Base-by-base conservation (phyloP, 305 asterid species). In the Fraxinus paxiana region DNA sequence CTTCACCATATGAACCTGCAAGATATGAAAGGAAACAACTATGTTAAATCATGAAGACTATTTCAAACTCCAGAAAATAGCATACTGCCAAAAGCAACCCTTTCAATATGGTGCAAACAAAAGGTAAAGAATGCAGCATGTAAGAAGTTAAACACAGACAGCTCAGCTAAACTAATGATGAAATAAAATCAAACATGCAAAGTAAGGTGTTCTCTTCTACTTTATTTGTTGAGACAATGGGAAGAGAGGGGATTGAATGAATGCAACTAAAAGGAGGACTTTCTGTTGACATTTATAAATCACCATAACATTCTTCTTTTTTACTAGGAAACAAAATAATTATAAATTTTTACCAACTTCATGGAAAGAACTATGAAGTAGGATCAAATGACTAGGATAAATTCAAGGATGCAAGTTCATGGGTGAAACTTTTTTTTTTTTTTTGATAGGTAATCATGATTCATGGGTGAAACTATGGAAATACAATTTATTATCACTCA, bases 1-100 rank as follows among this genome's bases (percentile, higher is more conserved):
- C 99, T 92, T 96, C 99, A 30, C 99, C 99, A 86, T 84, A 96
- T 85, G 99, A 96, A 35, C 99, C 99, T 96, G 88, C 88, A 88
- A 85, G 84, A 83, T 5, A 67, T 46, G 65, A 56, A 82, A 80
- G 73, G 15, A 76, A 80, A 76, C 65, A 61, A 73, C 79, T 34
- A 70, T 17, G 12, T 78, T 76, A 84, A 61, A 69, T 41, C 33
- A 63, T 12, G 38, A 76, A 77, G 37, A 77, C 48, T 77, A 17
- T 13, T 77, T 46, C 35, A 77, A 87, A 69, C 33, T 61, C 1
- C 2, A 61, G 31, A 61, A 59, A 59, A 59, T 59, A 20, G 31
- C 5, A 59, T 59, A 59, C 24, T 20, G 31, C 10, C 5, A 17
- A 69, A 75, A 79, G 80, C 63, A 85, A 84, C 31, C 5, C 33